These are phyloP conservation scores for Phytophthora hibernalis DNA, from an alignment of 352 stramenopile genomes.

Conservation along the genomic window DNA sequence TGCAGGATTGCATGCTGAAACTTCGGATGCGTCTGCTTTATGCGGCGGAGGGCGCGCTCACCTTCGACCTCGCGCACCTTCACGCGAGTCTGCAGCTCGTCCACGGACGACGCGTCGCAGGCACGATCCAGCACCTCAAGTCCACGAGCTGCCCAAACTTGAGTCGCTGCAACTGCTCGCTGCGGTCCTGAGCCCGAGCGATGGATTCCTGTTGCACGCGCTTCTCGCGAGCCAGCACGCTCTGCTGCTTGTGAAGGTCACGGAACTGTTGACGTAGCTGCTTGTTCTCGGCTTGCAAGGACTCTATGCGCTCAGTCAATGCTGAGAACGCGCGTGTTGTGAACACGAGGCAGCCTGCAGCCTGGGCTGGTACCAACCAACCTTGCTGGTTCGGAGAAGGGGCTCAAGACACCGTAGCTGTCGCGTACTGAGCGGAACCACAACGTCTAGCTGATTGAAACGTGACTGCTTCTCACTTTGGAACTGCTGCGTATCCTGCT, in stretches of 20 bases:
- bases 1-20: slow-evolving; percentile 80
- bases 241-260: slow-evolving; percentile 91
- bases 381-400: slow-evolving; percentile 25
- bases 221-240: slow-evolving; percentile 82
- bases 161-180: slow-evolving; percentile 82
- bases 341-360: slow-evolving; percentile 78
- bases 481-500: slow-evolving; percentile 91
- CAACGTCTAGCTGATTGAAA: slow-evolving; percentile 91
- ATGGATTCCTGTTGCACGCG: slow-evolving; percentile 75
- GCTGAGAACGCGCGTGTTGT: slow-evolving; percentile 61
- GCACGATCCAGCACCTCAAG: slow-evolving; percentile 90
- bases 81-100: slow-evolving; percentile 79
- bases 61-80: slow-evolving; percentile 76
- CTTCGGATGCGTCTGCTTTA: slow-evolving; percentile 63
- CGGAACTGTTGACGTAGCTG: slow-evolving; percentile 88
- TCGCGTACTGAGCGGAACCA: slow-evolving; percentile 74
- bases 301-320: slow-evolving; percentile 78
- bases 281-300: slow-evolving; percentile 85
- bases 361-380: slow-evolving; percentile 65
- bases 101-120: slow-evolving; percentile 72
- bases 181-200: slow-evolving; percentile 63
- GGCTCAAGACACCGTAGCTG: slow-evolving; percentile 77
- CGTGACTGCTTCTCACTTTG: slow-evolving; percentile 94
- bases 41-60: slow-evolving; percentile 53
- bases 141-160: slow-evolving; percentile 87